phyloP scores from a whole-genome alignment of 345 rosid species.

The Bruguiera sexangula region DNA sequence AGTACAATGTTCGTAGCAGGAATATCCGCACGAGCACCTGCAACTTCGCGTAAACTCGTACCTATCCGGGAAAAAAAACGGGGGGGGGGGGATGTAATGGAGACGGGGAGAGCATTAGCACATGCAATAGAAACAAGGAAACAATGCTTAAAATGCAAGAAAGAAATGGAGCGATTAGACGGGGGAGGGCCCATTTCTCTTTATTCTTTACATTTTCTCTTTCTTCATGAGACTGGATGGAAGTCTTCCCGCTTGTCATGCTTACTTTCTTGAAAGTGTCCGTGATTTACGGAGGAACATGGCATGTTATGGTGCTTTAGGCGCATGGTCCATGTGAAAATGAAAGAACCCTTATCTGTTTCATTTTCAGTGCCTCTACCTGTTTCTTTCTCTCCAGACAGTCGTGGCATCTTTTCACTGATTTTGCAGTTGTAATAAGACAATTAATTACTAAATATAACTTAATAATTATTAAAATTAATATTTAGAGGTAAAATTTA shows the following conservation, averaged over 20 bases:
- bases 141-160: too few relatives aligned
- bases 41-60: too few relatives aligned
- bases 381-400: not conserved
- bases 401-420: not conserved
- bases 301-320: not conserved
- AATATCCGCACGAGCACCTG: too few relatives aligned
- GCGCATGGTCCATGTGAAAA: not conserved
- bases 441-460: not conserved
- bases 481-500: too few relatives aligned
- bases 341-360: not conserved
- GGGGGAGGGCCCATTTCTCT: not conserved
- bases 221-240: not conserved
- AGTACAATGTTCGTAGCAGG: too few relatives aligned
- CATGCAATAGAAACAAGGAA: too few relatives aligned
- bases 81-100: too few relatives aligned
- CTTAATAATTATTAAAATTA: too few relatives aligned
- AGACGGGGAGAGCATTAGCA: too few relatives aligned
- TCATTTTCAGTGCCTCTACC: not conserved
- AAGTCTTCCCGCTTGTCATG: slow-evolving; percentile 21
- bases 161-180: too few relatives aligned
- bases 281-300: slow-evolving; percentile 1
- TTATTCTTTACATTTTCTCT: not conserved
- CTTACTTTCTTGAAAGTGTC: slow-evolving; percentile 1
- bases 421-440: slow-evolving; percentile 11
- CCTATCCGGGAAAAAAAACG: too few relatives aligned